Base-by-base conservation (phyloP, 2,329 filamentous ascomycete species). In the Didymella sp. region DNA sequence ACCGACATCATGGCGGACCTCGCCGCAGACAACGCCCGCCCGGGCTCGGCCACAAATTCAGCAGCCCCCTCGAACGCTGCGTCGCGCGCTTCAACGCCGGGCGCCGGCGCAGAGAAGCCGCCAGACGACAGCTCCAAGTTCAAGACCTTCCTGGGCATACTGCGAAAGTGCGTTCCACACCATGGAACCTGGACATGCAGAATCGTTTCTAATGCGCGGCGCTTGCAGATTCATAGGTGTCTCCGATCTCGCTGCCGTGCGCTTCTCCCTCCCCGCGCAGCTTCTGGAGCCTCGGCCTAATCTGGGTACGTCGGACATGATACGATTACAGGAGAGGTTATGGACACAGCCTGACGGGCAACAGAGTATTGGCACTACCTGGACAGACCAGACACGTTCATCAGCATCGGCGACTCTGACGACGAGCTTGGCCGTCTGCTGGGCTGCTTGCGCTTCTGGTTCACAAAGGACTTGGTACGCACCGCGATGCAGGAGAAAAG, bases 351-450 rank as follows among this genome's bases (percentile, higher is more conserved):
- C 72, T 76, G 63, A 72, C 66, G 41, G 31, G 40, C 33, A 47
- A 50, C 68, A 87, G 95, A 99, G 81, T 99, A 98, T 80, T 99
- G 95, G 95, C 96, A 96, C 72, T 99, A 99, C 73, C 84, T 99
- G 74, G 95, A 99, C 78, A 87, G 92, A 67, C 94, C 94, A 21
- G 96, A 96, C 77, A 91, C 93, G 44, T 97, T 99, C 74, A 84
- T 85, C 61, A 85, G 86, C 63, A 89, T 89, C 71, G 95, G 94
- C 69, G 94, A 94, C 69, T 95, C 94, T 17, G 90, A 98, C 68
- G 92, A 98, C 68, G 86, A 90, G 11, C 81, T 98, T 52, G 94
- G 95, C 68, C 92, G 95, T 67, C 97, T 97, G 91, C 85, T 99
- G 48, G 93, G 94, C 72, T 92, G 96, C 27, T 79, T 98, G 68